These are phyloP conservation scores for Penicillium vulpinum DNA, from an alignment of 2,329 filamentous ascomycete genomes.

Conservation along the genomic window DNA sequence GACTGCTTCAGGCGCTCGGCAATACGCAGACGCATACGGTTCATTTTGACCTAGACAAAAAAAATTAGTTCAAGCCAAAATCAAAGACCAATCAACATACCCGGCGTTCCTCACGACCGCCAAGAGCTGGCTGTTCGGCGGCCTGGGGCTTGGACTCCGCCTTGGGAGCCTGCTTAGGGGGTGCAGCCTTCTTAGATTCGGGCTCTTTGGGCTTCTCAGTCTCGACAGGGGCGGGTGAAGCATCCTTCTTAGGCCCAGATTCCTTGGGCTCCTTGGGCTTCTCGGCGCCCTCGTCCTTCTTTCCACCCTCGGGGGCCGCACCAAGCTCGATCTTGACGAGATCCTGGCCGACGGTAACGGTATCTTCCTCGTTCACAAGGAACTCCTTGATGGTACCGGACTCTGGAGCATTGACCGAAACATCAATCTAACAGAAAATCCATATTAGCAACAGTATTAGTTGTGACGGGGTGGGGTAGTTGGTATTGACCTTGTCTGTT, in stretches of 20 bases:
- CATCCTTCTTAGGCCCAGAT: slow-evolving; percentile 52
- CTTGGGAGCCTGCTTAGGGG: slow-evolving; percentile 24
- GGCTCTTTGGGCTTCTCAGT: slow-evolving; percentile 30
- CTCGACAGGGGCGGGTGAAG: slow-evolving; percentile 43
- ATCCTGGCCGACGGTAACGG: slow-evolving; percentile 90
- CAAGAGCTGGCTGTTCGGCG: slow-evolving; percentile 48
- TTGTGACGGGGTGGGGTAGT: background rate
- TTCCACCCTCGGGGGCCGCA: slow-evolving; percentile 56
- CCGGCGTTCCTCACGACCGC: slow-evolving; percentile 81
- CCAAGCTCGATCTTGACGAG: slow-evolving; percentile 83
- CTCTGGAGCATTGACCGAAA: slow-evolving; percentile 90
- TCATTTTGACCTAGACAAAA: slow-evolving; percentile 88
- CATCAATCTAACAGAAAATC: slow-evolving; percentile 71
- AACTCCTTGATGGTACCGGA: slow-evolving; percentile 90
- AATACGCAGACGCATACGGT: slow-evolving; percentile 96
- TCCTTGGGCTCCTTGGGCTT: slow-evolving; percentile 61
- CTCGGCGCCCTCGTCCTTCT: slow-evolving; percentile 56
- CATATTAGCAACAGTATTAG: slow-evolving; percentile 4
- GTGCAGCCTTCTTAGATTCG: slow-evolving; percentile 39
- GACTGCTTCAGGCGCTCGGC: slow-evolving; percentile 98
- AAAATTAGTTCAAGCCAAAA: background rate
- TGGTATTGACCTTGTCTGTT: slow-evolving; percentile 81
- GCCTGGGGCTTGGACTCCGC: slow-evolving; percentile 23
- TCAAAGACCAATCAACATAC: slow-evolving; percentile 58
- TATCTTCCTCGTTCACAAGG: slow-evolving; percentile 89